phyloP scores from a whole-genome alignment of 306 rosid genomes.

The Inga oerstediana region DNA sequence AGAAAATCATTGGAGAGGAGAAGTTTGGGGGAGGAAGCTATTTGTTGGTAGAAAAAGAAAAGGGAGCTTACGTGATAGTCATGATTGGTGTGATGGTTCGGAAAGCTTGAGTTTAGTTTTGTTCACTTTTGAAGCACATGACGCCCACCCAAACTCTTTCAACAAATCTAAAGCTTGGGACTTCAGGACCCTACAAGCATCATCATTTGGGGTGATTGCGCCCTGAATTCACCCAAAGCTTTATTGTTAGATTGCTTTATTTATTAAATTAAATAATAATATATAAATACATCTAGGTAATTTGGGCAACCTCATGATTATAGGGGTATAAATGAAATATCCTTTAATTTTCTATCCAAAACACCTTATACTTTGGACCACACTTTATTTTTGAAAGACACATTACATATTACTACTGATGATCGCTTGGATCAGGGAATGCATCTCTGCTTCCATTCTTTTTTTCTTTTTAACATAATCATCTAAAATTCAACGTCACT shows the following conservation, averaged over 20 bases:
- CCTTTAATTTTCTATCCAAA: too few species aligned
- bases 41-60: not conserved
- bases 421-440: not conserved
- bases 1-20: slow-evolving; percentile 8
- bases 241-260: too few species aligned
- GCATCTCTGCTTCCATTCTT: not conserved
- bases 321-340: too few species aligned
- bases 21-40: not conserved
- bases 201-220: not conserved
- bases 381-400: too few species aligned
- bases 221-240: not conserved
- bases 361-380: too few species aligned
- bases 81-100: slow-evolving; percentile 22
- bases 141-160: not conserved
- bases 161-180: not conserved
- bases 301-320: too few species aligned
- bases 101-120: not conserved
- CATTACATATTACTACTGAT: too few species aligned
- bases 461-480: too few species aligned
- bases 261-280: too few species aligned
- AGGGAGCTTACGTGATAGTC: not conserved
- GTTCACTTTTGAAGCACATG: slow-evolving; percentile 21
- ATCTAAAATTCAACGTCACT: too few species aligned
- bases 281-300: too few species aligned
- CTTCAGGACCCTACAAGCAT: not conserved